Evolutionary conservation across 768 basidiomycete genomes (phyloP).

Genomic region (Termitomyces sp.): DNA sequence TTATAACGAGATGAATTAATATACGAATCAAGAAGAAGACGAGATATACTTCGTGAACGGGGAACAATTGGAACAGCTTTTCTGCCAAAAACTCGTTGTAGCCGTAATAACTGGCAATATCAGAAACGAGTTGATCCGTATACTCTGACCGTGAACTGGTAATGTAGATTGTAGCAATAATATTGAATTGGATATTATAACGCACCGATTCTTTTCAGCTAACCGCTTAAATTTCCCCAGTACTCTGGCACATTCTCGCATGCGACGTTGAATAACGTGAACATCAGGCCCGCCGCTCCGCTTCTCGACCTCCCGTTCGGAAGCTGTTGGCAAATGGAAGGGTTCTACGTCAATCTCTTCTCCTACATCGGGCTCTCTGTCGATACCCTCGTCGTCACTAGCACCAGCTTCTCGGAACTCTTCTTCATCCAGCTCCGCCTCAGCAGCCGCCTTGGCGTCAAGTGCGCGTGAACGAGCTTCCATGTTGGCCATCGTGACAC

Average conservation of each 20-base stretch:
- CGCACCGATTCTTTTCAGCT: conserved; percentile 64
- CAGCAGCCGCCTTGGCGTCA: conserved; percentile 59
- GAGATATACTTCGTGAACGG: conserved; percentile 74
- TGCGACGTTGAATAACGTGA: conserved; percentile 69
- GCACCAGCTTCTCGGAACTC: conserved; percentile 54
- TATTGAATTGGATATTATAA: conserved; percentile 5
- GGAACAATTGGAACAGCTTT: conserved; percentile 91
- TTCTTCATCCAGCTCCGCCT: conserved; percentile 63
- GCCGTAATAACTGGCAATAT: conserved; percentile 94
- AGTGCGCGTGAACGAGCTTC: conserved; percentile 74
- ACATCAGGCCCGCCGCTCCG: conserved; percentile 64
- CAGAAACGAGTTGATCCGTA: conserved; percentile 76
- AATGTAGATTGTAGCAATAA: background rate
- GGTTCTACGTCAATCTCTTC: conserved; percentile 41
- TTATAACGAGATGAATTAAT: conserved; percentile 23
- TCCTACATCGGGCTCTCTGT: conserved; percentile 39
- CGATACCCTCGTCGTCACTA: conserved; percentile 42
- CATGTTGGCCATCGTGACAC: conserved; percentile 74
- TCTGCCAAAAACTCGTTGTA: conserved; percentile 95
- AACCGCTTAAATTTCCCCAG: conserved; percentile 67
- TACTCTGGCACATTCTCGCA: conserved; percentile 70
- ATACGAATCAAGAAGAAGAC: conserved; percentile 2
- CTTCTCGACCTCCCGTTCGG: conserved; percentile 71
- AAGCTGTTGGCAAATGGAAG: conserved; percentile 64
- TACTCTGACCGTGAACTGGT: conserved; percentile 85